Evolutionary conservation across 108 stramenopile genomes (phyloP), one percentile per base, ranked within the genome.

Genomic region (Aurantiochytrium sp.): DNA sequence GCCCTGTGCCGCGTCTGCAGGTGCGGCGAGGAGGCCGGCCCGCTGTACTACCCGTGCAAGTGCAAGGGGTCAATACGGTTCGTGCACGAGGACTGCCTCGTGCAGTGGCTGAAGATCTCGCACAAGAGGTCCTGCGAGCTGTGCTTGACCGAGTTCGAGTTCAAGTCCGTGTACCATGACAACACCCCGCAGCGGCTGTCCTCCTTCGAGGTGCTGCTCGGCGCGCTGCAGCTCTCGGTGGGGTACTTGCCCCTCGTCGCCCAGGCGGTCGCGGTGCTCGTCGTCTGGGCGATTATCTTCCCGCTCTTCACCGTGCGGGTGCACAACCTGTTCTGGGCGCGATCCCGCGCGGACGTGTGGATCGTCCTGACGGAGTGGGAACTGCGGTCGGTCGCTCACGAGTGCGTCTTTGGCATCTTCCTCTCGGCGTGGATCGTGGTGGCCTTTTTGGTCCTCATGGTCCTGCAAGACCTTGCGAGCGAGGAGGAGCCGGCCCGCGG

Each of bases 11-110:
- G 73, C 36, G 73, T 81, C 0, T 81, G 73, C 32, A 6, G 73
- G 21, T 81, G 73, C 45, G 73, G 73, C n/a, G 73, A 81, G 30
- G 73, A 81, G 45, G 39, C 42, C 39, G 73, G 91, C 30, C 94
- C 95, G 3, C 91, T 97, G 27, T 95, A 92, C 88, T 68, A 89
- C 42, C 96, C 96, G 0, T 97, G 96, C 89, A 95, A 94, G 88
- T 97, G 96, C 86, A 95, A 95, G 0, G 96, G 96, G 42, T 95
- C 95, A n/a, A 97, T 97, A 53, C 94, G 95, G 22, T 86, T 94
- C 87, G 92, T 91, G n/a, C 96, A 97, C 89, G 95, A 97, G 89
- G 96, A 97, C 59, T 97, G 96, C 85, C 92, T 97, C 45, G 92
- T 92, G 50, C 93, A 94, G 0, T 97, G 96, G 96, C 93, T 96